These are phyloP conservation scores for Pichia sp. DNA, from an alignment of 1,139 yeast genomes.

Conservation along the genomic window DNA sequence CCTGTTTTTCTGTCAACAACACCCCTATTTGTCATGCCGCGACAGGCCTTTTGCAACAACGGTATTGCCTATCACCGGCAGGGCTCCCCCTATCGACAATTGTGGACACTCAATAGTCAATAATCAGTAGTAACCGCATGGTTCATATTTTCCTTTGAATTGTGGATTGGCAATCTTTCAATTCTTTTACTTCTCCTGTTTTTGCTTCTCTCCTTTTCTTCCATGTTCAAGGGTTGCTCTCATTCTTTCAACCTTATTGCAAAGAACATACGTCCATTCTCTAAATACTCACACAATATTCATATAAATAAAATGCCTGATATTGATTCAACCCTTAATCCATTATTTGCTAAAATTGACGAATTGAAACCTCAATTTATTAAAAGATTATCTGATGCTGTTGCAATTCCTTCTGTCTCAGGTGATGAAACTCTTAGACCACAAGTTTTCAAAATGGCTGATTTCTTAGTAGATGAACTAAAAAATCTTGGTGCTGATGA, in stretches of 20 bases:
- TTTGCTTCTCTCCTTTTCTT: not conserved
- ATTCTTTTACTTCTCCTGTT: not conserved
- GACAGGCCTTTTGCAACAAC: too few relatives aligned
- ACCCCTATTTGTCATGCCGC: not conserved
- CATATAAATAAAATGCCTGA: conserved; percentile 18
- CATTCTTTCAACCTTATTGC: not conserved
- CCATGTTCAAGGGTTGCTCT: not conserved
- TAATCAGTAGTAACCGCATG: not conserved
- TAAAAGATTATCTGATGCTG: conserved; percentile 67
- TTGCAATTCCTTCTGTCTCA: conserved; percentile 91
- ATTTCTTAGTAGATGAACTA: conserved; percentile 68
- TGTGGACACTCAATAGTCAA: too few relatives aligned
- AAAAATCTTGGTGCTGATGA: conserved; percentile 69
- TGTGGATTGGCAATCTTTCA: not conserved
- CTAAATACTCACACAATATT: not conserved
- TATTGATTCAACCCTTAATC: conserved; percentile 26
- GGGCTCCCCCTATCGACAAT: not conserved
- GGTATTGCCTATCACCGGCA: not conserved
- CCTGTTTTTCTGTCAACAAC: not conserved
- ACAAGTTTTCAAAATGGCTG: conserved; percentile 73
- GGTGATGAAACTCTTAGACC: conserved; percentile 85
- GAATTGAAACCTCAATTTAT: conserved; percentile 66
- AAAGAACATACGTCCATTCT: not conserved
- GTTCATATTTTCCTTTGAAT: too few relatives aligned
- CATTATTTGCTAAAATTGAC: conserved; percentile 52